Evolutionary conservation across 1,284 basidiomycete species (phyloP).

Genomic region (Mycosarcoma mackinlayi): DNA sequence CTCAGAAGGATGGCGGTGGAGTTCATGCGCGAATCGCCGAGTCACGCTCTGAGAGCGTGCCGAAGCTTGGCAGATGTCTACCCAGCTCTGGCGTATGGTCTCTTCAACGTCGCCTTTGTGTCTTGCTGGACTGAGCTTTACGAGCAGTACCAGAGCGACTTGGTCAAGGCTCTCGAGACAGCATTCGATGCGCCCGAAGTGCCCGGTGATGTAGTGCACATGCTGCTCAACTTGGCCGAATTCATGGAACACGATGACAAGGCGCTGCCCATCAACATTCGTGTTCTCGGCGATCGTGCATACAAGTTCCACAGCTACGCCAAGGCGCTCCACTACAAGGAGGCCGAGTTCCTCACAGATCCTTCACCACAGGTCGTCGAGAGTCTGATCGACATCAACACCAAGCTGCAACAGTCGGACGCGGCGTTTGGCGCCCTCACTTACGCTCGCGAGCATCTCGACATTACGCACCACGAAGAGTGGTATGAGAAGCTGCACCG

Average conservation of each 20-base stretch:
- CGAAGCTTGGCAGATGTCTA: conserved; percentile 93
- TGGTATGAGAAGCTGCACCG: conserved; percentile 98
- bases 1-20: conserved; percentile 92
- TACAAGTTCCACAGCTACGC: conserved; percentile 95
- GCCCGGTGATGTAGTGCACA: conserved; percentile 91
- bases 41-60: conserved; percentile 94
- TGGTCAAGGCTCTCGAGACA: conserved; percentile 87
- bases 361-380: conserved; percentile 85
- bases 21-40: conserved; percentile 98
- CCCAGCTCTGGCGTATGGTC: conserved; percentile 87
- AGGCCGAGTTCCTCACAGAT: conserved; percentile 94
- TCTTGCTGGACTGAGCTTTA: conserved; percentile 98
- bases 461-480: conserved; percentile 88
- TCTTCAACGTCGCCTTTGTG: conserved; percentile 98
- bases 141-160: conserved; percentile 72
- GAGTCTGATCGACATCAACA: conserved; percentile 95
- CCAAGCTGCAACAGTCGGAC: conserved; percentile 84
- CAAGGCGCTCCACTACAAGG: conserved; percentile 98
- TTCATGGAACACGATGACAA: conserved; percentile 99
- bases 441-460: conserved; percentile 70
- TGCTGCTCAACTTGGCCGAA: conserved; percentile 93
- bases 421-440: conserved; percentile 67
- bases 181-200: conserved; percentile 85
- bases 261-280: conserved; percentile 90
- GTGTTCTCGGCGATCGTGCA: conserved; percentile 89